phyloP scores from a whole-genome alignment of 2,329 filamentous ascomycete species.

The Blastomyces silverae region DNA sequence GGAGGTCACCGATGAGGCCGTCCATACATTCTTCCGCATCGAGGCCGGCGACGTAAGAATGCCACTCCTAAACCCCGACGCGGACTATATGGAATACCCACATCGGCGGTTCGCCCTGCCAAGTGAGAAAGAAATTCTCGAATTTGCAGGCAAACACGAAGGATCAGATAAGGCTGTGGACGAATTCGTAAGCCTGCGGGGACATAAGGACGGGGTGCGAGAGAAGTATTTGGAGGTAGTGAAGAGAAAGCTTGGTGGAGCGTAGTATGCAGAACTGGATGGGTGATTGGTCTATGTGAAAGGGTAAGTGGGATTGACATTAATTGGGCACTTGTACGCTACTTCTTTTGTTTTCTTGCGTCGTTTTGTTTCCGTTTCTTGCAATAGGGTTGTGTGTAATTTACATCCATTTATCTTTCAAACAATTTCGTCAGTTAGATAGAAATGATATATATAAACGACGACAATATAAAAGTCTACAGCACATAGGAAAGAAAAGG shows the following conservation, averaged over 20 bases:
- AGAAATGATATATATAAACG: not conserved
- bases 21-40: conserved; percentile 64
- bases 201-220: conserved; percentile 61
- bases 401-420: conserved; percentile 4
- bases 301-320: conserved; percentile 23
- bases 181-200: conserved; percentile 54
- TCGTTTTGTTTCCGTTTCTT: conserved; percentile 1
- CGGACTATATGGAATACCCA: conserved; percentile 67
- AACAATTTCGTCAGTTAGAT: not conserved
- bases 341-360: conserved; percentile 2
- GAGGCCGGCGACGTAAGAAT: conserved; percentile 46
- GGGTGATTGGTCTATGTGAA: conserved; percentile 30
- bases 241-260: conserved; percentile 48
- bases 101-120: conserved; percentile 64
- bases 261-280: conserved; percentile 13
- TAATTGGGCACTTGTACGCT: conserved; percentile 13
- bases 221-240: conserved; percentile 64
- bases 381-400: not conserved
- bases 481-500: not conserved
- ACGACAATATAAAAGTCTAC: not conserved
- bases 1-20: conserved; percentile 53
- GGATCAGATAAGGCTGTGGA: conserved; percentile 55
- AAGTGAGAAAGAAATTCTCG: conserved; percentile 51
- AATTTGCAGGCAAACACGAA: conserved; percentile 37
- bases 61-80: conserved; percentile 52